Evolutionary conservation across 768 basidiomycete genomes (phyloP), one percentile per base, ranked within the genome.

Genomic region (Auricularia heimuer): DNA sequence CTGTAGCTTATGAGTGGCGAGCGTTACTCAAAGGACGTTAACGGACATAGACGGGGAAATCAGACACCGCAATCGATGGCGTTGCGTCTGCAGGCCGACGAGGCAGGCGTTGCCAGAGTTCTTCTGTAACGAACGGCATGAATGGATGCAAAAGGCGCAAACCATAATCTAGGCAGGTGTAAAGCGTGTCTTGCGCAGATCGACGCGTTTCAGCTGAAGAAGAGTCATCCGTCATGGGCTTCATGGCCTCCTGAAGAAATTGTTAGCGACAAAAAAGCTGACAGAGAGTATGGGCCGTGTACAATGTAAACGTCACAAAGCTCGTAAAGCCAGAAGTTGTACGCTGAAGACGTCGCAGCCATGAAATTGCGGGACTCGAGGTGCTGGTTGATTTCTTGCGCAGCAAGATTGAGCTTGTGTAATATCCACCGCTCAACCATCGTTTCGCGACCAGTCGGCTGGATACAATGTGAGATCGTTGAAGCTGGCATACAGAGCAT

Each of bases 271-370:
- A 51, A 29, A 36, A 64, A 42, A 65, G 24, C 47, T 14, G 34
- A 42, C 14, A 18, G 33, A 42, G 36, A 67, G 29, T 16, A 36
- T 29, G 29, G n/a, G 0, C 12, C 34, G 75, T 90, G 67, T 66
- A 94, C 93, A 68, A 99, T 98, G 77, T 95, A 99, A 33, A 99
- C 94, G 73, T 99, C 97, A 73, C 97, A 99, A n/a, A 98, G 80
- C 75, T 99, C 96, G 74, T 98, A 95, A 45, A 99, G 76, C 96
- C 97, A 99, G 80, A 97, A 98, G 71, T 92, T 92, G 77, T 98
- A 85, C 0, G 84, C 88, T 0, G 85, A 81, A 2, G 81, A 87
- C 0, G 97, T 96, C 0, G 94, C 97, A 18, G 82, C 80, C 88
- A 96, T 94, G 79, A 99, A 98, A 73, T 95, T 95, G 56, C 96